Percentiles rank a stretch among this genome's conserved stretches.
Evolutionary conservation across 495 filamentous ascomycete species (phyloP).

Genomic region (Aspergillus biplanus): DNA sequence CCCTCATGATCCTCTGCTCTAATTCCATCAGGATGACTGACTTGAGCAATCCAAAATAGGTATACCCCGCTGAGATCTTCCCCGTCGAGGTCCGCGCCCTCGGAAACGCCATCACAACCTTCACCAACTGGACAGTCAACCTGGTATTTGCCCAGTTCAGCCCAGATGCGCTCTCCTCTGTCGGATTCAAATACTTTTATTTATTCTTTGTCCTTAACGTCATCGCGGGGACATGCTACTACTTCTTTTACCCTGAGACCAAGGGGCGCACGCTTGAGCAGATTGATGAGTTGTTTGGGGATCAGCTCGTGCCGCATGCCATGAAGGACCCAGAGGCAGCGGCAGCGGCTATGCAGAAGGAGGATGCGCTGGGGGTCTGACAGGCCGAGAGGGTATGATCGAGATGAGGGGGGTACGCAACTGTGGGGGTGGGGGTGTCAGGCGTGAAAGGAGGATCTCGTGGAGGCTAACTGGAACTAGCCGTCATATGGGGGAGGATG

Average conservation of each 20-base stretch:
- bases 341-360: constrained; percentile 22
- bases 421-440: no score
- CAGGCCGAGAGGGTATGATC: not conserved
- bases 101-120: constrained; percentile 53
- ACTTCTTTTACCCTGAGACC: constrained; percentile 54
- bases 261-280: constrained; percentile 55
- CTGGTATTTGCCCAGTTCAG: constrained; percentile 56
- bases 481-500: no score
- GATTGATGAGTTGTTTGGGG: constrained; percentile 56
- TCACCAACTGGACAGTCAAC: constrained; percentile 56
- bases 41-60: constrained; percentile 12
- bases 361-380: not conserved
- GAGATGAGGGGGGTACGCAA: no score
- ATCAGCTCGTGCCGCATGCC: constrained; percentile 28
- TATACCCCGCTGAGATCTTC: constrained; percentile 61
- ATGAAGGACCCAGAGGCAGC: constrained; percentile 20
- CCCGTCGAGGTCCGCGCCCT: constrained; percentile 53
- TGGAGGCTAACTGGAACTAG: no score
- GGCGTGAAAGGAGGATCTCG: no score
- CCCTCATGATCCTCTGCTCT: no score
- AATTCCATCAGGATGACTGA: no score
- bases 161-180: constrained; percentile 47
- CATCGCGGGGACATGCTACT: constrained; percentile 42
- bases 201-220: constrained; percentile 53
- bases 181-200: constrained; percentile 55